phyloP scores from a whole-genome alignment of 192 early-diverging fungal genomes.

The Diversispora epigaea region DNA sequence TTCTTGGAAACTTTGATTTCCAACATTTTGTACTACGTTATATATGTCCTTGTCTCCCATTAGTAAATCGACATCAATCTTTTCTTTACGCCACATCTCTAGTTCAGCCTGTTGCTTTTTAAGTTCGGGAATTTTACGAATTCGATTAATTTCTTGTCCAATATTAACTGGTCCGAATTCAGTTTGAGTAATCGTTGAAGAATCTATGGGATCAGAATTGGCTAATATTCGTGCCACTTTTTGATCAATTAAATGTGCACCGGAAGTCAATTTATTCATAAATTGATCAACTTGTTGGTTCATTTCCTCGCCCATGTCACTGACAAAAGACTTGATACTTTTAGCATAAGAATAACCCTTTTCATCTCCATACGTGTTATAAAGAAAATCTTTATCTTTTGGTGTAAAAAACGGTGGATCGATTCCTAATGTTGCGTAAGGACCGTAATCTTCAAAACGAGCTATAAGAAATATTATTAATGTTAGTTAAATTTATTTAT shows the following conservation, averaged over 20 bases:
- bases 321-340: constrained; percentile 56
- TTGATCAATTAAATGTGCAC: constrained; percentile 41
- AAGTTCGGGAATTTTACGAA: background rate
- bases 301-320: constrained; percentile 34
- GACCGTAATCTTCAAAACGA: constrained; percentile 41
- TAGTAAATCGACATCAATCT: constrained; percentile 28
- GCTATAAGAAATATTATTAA: background rate
- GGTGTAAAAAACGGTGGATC: constrained; percentile 11
- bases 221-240: constrained; percentile 38
- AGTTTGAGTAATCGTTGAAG: background rate
- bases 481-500: background rate
- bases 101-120: constrained; percentile 7
- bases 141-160: background rate
- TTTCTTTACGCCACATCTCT: constrained; percentile 18
- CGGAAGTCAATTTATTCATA: constrained; percentile 45
- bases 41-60: background rate
- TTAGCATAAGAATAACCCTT: constrained; percentile 58
- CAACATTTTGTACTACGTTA: background rate
- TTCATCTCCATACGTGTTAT: constrained; percentile 55
- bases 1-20: constrained; percentile 5
- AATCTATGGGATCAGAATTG: background rate
- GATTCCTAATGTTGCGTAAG: constrained; percentile 35
- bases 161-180: constrained; percentile 28
- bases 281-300: constrained; percentile 39
- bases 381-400: constrained; percentile 12